phyloP scores from a whole-genome alignment of 345 rosid genomes.

The Excoecaria agallocha region DNA sequence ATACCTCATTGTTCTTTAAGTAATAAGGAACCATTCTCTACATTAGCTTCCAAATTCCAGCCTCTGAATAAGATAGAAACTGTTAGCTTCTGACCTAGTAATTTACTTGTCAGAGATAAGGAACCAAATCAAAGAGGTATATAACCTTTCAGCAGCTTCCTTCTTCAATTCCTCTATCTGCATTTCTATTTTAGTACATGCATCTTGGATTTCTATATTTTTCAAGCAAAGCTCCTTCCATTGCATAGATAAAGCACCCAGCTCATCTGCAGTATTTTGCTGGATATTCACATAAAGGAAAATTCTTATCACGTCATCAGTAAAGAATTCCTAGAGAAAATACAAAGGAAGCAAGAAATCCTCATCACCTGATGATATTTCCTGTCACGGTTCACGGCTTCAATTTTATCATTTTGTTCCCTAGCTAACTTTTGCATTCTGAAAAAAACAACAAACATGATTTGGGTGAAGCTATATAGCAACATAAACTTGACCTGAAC shows the following conservation, averaged over 20 bases:
- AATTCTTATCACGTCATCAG: slow-evolving; percentile 18
- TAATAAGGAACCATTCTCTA: slow-evolving; percentile 48
- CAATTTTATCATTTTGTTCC: slow-evolving; percentile 81
- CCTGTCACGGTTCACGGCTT: slow-evolving; percentile 84
- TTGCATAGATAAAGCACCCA: slow-evolving; percentile 75
- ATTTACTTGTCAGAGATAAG: slow-evolving; percentile 10
- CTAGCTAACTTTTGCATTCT: slow-evolving; percentile 79
- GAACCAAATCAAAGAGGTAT: slow-evolving; percentile 11
- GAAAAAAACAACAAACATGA: slow-evolving; percentile 17
- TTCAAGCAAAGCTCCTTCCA: slow-evolving; percentile 90
- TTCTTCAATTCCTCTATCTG: slow-evolving; percentile 54
- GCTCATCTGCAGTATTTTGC: slow-evolving; percentile 93
- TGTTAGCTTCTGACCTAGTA: slow-evolving; percentile 22
- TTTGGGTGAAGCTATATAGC: neutral
- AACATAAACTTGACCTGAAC: neutral
- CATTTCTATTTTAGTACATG: slow-evolving; percentile 61
- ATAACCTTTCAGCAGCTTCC: slow-evolving; percentile 78
- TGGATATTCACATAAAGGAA: slow-evolving; percentile 27
- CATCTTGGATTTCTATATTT: slow-evolving; percentile 80
- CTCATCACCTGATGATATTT: slow-evolving; percentile 85
- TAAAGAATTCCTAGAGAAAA: slow-evolving; percentile 7
- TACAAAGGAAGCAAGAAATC: neutral
- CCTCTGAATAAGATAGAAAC: slow-evolving; percentile 43
- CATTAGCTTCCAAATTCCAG: slow-evolving; percentile 69
- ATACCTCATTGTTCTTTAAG: slow-evolving; percentile 30